A percentile compares a stretch with the other conserved stretches of the same genome.
These are phyloP conservation scores for Verticillium dahliae DNA, from an alignment of 2,329 filamentous ascomycete species.

Conservation along the genomic window DNA sequence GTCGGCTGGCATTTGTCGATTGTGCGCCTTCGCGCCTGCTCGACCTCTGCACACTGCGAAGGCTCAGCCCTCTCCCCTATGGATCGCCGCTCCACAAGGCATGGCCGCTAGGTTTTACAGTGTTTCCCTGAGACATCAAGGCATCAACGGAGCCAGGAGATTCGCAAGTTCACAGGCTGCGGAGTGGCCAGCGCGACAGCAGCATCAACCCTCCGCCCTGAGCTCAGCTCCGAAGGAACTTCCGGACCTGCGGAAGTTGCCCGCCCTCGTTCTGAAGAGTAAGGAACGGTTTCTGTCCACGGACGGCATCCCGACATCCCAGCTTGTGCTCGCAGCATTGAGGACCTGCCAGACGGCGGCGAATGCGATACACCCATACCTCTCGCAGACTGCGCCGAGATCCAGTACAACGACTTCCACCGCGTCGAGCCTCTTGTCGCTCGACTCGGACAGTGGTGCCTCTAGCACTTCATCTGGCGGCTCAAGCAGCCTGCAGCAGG, in stretches of 20 bases:
- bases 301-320: conserved; percentile 36
- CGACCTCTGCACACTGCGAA: conserved; percentile 14
- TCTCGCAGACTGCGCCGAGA: conserved; percentile 29
- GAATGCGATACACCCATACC: conserved; percentile 33
- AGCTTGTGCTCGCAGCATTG: conserved; percentile 35
- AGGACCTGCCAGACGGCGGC: conserved; percentile 38
- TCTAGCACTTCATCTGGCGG: not conserved
- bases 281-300: conserved; percentile 35
- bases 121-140: conserved; percentile 4
- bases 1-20: conserved; percentile 32
- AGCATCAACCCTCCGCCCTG: not conserved
- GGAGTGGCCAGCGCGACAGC: conserved; percentile 1
- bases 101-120: conserved; percentile 6
- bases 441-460: conserved; percentile 19
- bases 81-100: conserved; percentile 4
- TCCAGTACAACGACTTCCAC: conserved; percentile 36
- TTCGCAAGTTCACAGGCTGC: not conserved
- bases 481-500: conserved; percentile 3
- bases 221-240: conserved; percentile 14
- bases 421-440: conserved; percentile 25
- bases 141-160: conserved; percentile 1
- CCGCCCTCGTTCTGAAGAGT: conserved; percentile 33
- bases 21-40: conserved; percentile 30
- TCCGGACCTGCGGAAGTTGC: conserved; percentile 32
- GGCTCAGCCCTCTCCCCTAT: conserved; percentile 5